These are phyloP conservation scores for Durio zibethinus DNA, from an alignment of 345 rosid genomes.

Conservation along the genomic window DNA sequence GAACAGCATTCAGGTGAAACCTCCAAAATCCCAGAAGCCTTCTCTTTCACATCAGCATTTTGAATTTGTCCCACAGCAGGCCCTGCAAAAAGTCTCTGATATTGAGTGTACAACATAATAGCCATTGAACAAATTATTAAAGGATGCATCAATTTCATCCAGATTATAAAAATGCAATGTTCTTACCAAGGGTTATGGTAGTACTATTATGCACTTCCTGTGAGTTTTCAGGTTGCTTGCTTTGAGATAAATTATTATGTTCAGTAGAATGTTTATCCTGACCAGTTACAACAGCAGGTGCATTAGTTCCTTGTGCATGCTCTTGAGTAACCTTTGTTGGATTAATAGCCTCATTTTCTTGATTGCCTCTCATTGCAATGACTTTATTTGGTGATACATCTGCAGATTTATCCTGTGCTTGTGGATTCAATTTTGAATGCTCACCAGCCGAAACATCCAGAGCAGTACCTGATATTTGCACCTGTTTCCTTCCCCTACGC, in stretches of 20 bases:
- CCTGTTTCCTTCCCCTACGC: conserved; percentile 56
- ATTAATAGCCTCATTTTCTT: conserved; percentile 41
- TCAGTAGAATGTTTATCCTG: conserved; percentile 17
- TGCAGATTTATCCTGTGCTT: conserved; percentile 25
- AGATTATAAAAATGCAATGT: not conserved
- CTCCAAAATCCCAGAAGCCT: conserved; percentile 66
- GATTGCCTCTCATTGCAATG: conserved; percentile 31
- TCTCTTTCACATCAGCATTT: conserved; percentile 46
- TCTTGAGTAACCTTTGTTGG: conserved; percentile 34
- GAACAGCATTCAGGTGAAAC: conserved; percentile 53
- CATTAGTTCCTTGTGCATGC: conserved; percentile 17
- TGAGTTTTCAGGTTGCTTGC: conserved; percentile 13
- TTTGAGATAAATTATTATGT: conserved; percentile 18
- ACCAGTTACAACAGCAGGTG: not conserved
- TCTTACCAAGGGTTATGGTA: conserved; percentile 28
- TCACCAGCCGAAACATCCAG: conserved; percentile 48
- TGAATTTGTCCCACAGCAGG: conserved; percentile 41
- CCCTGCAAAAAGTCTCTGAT: conserved; percentile 32
- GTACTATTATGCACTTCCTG: conserved; percentile 17
- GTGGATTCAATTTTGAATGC: conserved; percentile 39
- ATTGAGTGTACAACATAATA: not conserved
- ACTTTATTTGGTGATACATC: conserved; percentile 25
- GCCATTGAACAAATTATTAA: not conserved
- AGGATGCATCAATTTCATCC: conserved; percentile 4
- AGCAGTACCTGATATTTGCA: conserved; percentile 27